phyloP scores from a whole-genome alignment of 345 rosid species.

The Eucalyptus guilfoylei region DNA sequence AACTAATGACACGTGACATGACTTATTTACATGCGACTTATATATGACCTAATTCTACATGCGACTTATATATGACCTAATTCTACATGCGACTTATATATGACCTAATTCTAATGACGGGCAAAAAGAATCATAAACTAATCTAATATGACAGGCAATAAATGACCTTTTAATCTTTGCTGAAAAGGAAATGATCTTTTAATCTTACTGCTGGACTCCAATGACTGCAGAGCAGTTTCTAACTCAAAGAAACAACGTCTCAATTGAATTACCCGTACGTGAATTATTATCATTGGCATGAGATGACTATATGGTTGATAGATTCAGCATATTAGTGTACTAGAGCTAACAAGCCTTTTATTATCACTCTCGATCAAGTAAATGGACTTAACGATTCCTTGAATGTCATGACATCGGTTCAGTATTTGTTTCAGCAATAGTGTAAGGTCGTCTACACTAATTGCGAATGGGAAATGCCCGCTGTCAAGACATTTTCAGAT shows the following conservation, averaged over 20 bases:
- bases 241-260: not conserved
- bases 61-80: too few species aligned
- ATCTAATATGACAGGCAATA: not conserved
- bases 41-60: too few species aligned
- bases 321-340: not conserved
- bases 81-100: too few species aligned
- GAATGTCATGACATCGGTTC: not conserved
- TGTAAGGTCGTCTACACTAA: not conserved
- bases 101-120: too few species aligned
- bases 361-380: not conserved
- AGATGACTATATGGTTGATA: not conserved
- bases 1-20: not conserved
- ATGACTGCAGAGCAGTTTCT: not conserved
- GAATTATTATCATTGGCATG: not conserved
- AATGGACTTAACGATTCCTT: not conserved
- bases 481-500: conserved; percentile 4
- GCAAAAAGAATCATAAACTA: too few species aligned
- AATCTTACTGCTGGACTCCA: not conserved
- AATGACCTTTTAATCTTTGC: not conserved
- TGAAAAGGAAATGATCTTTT: not conserved
- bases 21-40: too few species aligned
- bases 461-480: not conserved
- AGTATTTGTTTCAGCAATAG: not conserved
- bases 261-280: not conserved
- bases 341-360: not conserved